phyloP scores from a whole-genome alignment of 306 rosid species.

The Corylus heterophylla region DNA sequence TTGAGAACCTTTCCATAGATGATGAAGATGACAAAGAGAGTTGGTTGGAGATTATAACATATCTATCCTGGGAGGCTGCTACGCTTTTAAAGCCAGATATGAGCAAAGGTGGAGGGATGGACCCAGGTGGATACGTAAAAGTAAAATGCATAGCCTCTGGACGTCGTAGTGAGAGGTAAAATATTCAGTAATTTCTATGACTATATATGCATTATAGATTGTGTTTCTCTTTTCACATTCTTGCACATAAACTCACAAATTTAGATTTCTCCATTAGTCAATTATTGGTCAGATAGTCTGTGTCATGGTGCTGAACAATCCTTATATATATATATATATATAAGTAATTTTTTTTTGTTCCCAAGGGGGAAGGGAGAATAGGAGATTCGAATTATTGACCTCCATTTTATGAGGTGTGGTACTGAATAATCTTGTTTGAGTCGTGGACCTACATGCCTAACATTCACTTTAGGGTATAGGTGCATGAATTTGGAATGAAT shows the following conservation, averaged over 20 bases:
- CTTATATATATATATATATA: no score
- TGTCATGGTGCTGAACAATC: neutral
- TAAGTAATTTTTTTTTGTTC: no score
- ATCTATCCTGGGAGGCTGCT: constrained; percentile 97
- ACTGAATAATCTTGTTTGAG: neutral
- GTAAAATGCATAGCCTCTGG: constrained; percentile 93
- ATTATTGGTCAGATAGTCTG: constrained; percentile 1
- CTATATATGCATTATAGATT: constrained; percentile 13
- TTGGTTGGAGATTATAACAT: constrained; percentile 90
- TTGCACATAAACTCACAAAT: constrained; percentile 21
- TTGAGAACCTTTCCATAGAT: constrained; percentile 73
- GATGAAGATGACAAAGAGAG: constrained; percentile 51
- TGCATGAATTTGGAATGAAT: neutral
- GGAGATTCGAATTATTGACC: no score
- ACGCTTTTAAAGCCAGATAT: constrained; percentile 87
- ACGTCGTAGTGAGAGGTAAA: constrained; percentile 65
- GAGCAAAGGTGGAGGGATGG: constrained; percentile 95
- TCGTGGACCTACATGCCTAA: neutral
- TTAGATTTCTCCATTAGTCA: constrained; percentile 9
- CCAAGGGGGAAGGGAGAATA: no score
- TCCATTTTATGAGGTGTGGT: neutral
- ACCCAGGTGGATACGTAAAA: constrained; percentile 92
- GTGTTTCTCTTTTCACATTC: constrained; percentile 15
- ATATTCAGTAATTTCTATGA: constrained; percentile 15
- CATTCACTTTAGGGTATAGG: neutral